Evolutionary conservation across 208 protist species (phyloP).

Genomic region (Leishmania tarentolae): DNA sequence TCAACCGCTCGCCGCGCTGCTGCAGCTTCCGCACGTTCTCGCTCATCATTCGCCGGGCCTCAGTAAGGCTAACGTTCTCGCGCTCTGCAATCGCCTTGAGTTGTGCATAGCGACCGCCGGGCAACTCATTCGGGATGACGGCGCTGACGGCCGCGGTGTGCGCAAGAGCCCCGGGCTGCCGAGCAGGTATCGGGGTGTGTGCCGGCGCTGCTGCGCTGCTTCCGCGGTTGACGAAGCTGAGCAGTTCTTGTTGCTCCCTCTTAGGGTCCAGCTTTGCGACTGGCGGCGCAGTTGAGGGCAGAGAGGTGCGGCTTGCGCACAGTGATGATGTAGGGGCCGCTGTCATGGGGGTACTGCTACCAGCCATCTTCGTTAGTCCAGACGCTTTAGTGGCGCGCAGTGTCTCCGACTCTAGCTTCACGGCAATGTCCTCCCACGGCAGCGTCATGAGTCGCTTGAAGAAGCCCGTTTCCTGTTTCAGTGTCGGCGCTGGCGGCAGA

Average conservation of each 20-base stretch:
- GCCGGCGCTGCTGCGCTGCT: constrained; percentile 3
- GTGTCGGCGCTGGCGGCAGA: constrained; percentile 62
- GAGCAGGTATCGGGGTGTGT: not conserved
- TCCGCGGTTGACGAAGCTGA: constrained; percentile 13
- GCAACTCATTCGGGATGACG: constrained; percentile 8
- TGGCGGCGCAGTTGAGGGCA: not conserved
- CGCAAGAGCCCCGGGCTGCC: not conserved
- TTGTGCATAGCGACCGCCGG: constrained; percentile 66
- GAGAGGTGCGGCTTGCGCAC: not conserved
- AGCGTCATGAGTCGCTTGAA: constrained; percentile 84
- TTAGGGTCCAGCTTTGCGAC: constrained; percentile 22
- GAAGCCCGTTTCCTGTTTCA: constrained; percentile 83
- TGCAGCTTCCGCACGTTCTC: constrained; percentile 74
- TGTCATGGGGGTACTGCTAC: not conserved
- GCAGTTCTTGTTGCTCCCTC: constrained; percentile 35
- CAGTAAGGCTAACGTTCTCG: constrained; percentile 78
- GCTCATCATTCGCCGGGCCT: constrained; percentile 84
- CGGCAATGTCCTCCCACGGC: constrained; percentile 79
- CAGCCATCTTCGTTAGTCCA: not conserved
- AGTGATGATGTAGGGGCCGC: not conserved
- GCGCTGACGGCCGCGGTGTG: constrained; percentile 2
- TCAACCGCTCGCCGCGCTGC: constrained; percentile 69
- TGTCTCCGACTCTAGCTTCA: constrained; percentile 73
- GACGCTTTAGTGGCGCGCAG: constrained; percentile 36
- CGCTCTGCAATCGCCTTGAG: constrained; percentile 79